Base-by-base conservation (phyloP, 2,329 filamentous ascomycete genomes). In the Ophiostoma ips region DNA sequence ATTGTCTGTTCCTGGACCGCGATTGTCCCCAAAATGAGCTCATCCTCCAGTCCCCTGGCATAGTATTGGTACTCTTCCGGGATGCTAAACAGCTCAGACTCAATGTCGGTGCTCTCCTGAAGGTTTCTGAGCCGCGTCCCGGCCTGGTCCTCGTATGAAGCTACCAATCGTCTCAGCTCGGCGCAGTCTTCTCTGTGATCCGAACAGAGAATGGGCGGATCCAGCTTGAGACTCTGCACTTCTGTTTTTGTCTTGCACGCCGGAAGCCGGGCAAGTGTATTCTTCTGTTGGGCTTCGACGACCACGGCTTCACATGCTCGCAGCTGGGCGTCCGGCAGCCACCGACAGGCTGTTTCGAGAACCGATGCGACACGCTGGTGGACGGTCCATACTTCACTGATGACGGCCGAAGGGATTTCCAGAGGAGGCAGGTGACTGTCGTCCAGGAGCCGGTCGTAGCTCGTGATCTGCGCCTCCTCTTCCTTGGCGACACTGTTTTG, bases 311-410 rank as follows among this genome's bases (percentile, higher is more conserved):
- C 50, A 12, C 33, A 38, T 3, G 15, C 33, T 12, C 16, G 13
- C 24, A 40, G 33, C n/a, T 51, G 46, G 1, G 49, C 47, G 0
- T 44, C 44, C 2, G 38, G 11, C 0, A 51, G 36, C 21, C 30
- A 31, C 2, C 38, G 36, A 4, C 52, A 53, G 1, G 50, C 48
- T 0, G 33, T 24, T 28, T 52, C 46, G 4, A 57, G 35, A 5
- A 53, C 34, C 1, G 10, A 13, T 2, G 50, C 48, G 2, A 52
- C 47, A 9, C 48, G 46, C 11, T 36, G 41, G 3, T 53, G 44
- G 2, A 56, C 49, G 2, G n/a, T 31, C 52, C 49, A 55, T n/a
- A 40, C 11, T 11, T 56, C 56, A 0, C n/a, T 37, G 15, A 53
- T 21, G 2, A 15, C 24, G 13, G 40, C 15, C 3, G 52, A 16